Base-by-base conservation (phyloP, 345 rosid genomes). In the Eutrema japonicum region DNA sequence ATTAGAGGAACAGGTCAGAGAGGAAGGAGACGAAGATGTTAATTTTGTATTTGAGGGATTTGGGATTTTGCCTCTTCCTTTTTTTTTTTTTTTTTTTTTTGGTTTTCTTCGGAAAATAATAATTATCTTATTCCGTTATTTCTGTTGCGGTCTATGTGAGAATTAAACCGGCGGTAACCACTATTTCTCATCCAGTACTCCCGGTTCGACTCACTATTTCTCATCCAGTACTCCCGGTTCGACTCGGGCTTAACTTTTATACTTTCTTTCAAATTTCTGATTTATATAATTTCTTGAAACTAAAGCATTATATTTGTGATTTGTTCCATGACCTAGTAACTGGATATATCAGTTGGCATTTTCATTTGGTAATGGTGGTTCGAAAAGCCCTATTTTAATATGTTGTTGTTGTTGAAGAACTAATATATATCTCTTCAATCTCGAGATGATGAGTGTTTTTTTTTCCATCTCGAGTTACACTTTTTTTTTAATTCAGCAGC, bases 1-100 rank as follows among this genome's bases (percentile, higher is more conserved):
- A 84, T 74, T 49, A 70, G 75, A 48, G 65, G 77, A 67, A 41
- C 60, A 63, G 73, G 76, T 70, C 80, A 70, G 65, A 32, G 68
- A 59, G 37, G 68, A 33, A 33, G 54, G 8, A n/a, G 64, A 68
- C 54, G 33, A 63, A 5, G 47, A 1, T 73, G 12, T 3, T 55
- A 46, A 26, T 18, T 60, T 35, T 68, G 45, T 59, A 14, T 56
- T 74, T 32, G 35, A 18, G 3, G 5, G 48, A 12, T 45, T 55
- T 46, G 8, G 10, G 13, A 22, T 35, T 48, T 51, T 8, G 10
- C 9, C 5, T 35, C 10, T 47, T 57, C 38, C 42, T 8, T 48
- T 32, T 6, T 32, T 32, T 48, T 32, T 5, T 32, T 32, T 32
- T n/a, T 8, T 48, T 32, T 6, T 32, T 32, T 46, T 27, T 1